phyloP scores from a whole-genome alignment of 371 early-diverging fungal species.

The Syncephalastrum contaminatum region DNA sequence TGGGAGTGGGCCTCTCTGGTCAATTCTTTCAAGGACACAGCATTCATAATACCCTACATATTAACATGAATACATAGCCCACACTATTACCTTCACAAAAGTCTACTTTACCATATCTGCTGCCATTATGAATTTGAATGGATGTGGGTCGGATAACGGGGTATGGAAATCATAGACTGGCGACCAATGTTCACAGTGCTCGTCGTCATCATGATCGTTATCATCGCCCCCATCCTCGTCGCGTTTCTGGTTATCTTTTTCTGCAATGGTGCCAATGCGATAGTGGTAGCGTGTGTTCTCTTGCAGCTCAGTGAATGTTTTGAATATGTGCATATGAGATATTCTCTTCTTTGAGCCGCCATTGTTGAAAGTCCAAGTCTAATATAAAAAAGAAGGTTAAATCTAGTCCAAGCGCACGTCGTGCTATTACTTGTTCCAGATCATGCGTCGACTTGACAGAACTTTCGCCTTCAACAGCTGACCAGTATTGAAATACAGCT shows the following conservation, averaged over 20 bases:
- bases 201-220: too few species aligned
- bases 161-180: constrained; percentile 18
- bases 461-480: background rate
- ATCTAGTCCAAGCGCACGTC: background rate
- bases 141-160: constrained; percentile 1
- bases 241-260: too few species aligned
- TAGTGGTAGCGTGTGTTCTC: too few species aligned
- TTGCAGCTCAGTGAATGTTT: too few species aligned
- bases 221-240: too few species aligned
- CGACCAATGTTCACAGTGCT: constrained; percentile 3
- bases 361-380: too few species aligned
- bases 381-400: background rate
- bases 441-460: background rate
- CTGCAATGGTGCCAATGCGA: too few species aligned
- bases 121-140: constrained; percentile 24
- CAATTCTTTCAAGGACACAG: constrained; percentile 21
- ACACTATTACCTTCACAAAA: background rate
- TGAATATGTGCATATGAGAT: too few species aligned
- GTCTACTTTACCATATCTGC: constrained; percentile 23
- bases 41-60: constrained; percentile 29
- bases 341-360: too few species aligned
- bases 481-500: constrained; percentile 18
- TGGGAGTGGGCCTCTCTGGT: constrained; percentile 10
- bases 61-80: background rate
- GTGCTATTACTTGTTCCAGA: background rate